Base-by-base conservation (phyloP, 2,329 filamentous ascomycete species). In the Penicillium sp. region DNA sequence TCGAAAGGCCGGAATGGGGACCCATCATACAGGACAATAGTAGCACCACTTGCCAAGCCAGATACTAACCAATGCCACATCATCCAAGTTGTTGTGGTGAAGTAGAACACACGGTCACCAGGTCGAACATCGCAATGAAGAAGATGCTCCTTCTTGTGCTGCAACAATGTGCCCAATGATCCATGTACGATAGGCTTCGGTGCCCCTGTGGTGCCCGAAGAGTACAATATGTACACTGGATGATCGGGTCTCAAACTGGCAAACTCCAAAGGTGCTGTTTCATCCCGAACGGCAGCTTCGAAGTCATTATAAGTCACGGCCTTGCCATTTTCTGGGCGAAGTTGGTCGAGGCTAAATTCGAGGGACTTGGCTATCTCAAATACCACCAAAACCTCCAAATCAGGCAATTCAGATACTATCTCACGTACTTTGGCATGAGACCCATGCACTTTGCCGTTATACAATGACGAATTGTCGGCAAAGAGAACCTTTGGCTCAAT, bases 21-120 rank as follows among this genome's bases (percentile, higher is more conserved):
- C 48, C 95, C 95, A 53, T 96, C 91, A 75, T 97, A 99, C 4
- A 98, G 82, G 21, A 98, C 83, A 13, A 98, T 80, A 0, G 91
- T 93, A 11, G 90, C 85, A 53, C 93, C 93, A 29, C 86, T 88
- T 10, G 93, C 90, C 4, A 98, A 85, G 6, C 88, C 91, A 1
- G 91, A 93, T 21, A 97, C 85, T 42, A 93, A 88, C 93, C 93
- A 98, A 73, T 98, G 93, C 92, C 93, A 97, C 93, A 98, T 98
- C 93, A 99, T 98, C 95, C 93, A 97, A 0, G 92, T 96, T 11
- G 89, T 92, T 3, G 93, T 97, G 1, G 92, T 96, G 78, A 93
- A 97, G 78, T 97, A 97, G 74, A 97, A 90, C 69, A 97, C 82
- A 21, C 88, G 84, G 43, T 92, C 91, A 2, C 81, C 79, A 0